Evolutionary conservation across 2,329 filamentous ascomycete genomes (phyloP), one percentile per base, ranked within the genome.

Genomic region (Fusarium burgessii): DNA sequence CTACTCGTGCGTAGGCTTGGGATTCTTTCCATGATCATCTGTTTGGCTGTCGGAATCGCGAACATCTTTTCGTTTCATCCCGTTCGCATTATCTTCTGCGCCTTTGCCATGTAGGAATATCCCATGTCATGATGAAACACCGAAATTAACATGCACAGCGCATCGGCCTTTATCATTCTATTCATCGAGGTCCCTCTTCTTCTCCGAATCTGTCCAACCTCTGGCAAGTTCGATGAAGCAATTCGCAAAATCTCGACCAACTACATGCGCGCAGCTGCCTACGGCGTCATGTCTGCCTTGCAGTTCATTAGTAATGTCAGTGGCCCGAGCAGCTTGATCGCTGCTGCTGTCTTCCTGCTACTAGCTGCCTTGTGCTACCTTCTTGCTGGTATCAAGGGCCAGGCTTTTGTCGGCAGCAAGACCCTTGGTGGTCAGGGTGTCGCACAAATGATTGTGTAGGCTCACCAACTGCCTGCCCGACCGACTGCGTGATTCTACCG

Each of bases 171-270:
- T 76, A 77, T 95, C 75, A 92, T 96, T 78, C 84, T 96, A 78
- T 96, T 96, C 83, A 87, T 95, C 78, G 93, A 99, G 82, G 91
- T 99, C 20, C 96, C 96, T 32, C 91, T 98, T 65, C 92, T 99
- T 62, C 91, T 99, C 68, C 93, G 96, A 83, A 98, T 99, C 84
- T 99, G 96, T 85, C 96, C 96, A 63, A 99, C 96, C 9, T 98
- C 95, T 17, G 83, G 91, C 71, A 90, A 89, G 72, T 99, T 99
- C 84, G 96, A 99, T 81, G 85, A 84, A 73, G 91, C 94, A 80
- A 95, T 99, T 82, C 94, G 95, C 82, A 91, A 89, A 78, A 93
- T 99, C 85, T 94, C 94, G 71, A 97, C 95, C 65, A 98, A 98
- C 86, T 98, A 95, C 85, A 97, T 96, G 91, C 94, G 96, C 82